Evolutionary conservation across 768 basidiomycete species (phyloP).

Genomic region (Boletus tylopilopsis): DNA sequence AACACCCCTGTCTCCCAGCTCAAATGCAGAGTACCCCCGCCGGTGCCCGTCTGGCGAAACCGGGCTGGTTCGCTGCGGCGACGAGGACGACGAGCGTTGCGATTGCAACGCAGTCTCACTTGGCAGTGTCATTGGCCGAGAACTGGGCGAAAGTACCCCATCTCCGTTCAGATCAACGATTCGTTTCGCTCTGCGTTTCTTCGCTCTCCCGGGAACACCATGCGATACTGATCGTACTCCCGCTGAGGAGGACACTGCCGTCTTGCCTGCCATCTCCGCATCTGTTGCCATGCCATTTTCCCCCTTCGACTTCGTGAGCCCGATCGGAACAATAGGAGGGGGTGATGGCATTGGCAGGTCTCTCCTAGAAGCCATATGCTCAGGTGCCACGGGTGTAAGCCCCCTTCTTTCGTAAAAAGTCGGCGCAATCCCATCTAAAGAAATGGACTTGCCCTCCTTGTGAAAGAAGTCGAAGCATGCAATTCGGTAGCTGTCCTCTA

Average conservation of each 20-base stretch:
- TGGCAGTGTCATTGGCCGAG: slow-evolving; percentile 2
- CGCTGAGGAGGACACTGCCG: slow-evolving; percentile 31
- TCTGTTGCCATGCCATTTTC: slow-evolving; percentile 18
- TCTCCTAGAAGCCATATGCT: slow-evolving; percentile 50
- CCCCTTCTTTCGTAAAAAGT: slow-evolving; percentile 68
- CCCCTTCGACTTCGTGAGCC: slow-evolving; percentile 26
- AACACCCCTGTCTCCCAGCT: slow-evolving; percentile 31
- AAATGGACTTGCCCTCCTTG: slow-evolving; percentile 74
- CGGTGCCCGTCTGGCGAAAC: slow-evolving; percentile 14
- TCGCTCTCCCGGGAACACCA: slow-evolving; percentile 39
- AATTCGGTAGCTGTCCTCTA: slow-evolving; percentile 67
- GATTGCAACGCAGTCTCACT: neutral
- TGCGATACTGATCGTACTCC: slow-evolving; percentile 45
- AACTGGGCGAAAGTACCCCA: slow-evolving; percentile 30
- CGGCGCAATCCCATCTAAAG: slow-evolving; percentile 71
- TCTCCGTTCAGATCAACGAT: slow-evolving; percentile 75
- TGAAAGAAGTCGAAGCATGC: slow-evolving; percentile 82
- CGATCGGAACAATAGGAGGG: slow-evolving; percentile 60
- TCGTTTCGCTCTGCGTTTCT: slow-evolving; percentile 64
- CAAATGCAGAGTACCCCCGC: slow-evolving; percentile 45
- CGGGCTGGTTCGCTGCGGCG: slow-evolving; percentile 18
- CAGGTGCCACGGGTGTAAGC: slow-evolving; percentile 45
- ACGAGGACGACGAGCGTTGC: slow-evolving; percentile 11
- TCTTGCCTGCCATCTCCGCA: slow-evolving; percentile 16
- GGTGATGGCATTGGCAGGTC: slow-evolving; percentile 49